Conservation (phyloP, 306 rosid species). For the Abrus pulchellus region DNA sequence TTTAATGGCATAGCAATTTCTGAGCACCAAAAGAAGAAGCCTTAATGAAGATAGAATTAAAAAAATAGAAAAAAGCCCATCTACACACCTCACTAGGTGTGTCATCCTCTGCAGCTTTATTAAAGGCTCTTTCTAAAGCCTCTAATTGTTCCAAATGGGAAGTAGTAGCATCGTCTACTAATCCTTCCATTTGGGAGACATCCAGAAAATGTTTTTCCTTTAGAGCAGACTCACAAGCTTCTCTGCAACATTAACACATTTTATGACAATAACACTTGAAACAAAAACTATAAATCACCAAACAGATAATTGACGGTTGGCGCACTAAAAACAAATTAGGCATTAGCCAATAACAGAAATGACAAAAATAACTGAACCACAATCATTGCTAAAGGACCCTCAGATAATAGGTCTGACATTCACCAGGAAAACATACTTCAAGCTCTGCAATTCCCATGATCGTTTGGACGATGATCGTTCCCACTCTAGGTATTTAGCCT, state of each 20-base stretch:
- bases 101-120: slow-evolving; percentile 71
- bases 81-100: slow-evolving; percentile 68
- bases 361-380: slow-evolving; percentile 13
- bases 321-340: background rate
- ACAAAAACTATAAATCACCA: slow-evolving; percentile 4
- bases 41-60: background rate
- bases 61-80: slow-evolving; percentile 1
- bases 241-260: slow-evolving; percentile 50
- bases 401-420: slow-evolving; percentile 54
- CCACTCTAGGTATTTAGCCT: slow-evolving; percentile 91
- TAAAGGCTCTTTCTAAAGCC: slow-evolving; percentile 65
- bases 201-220: slow-evolving; percentile 51
- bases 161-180: slow-evolving; percentile 61
- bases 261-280: slow-evolving; percentile 21
- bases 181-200: slow-evolving; percentile 62
- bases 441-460: slow-evolving; percentile 83
- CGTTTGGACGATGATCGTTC: slow-evolving; percentile 69
- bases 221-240: slow-evolving; percentile 58
- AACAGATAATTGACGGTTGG: background rate
- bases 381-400: slow-evolving; percentile 35
- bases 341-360: slow-evolving; percentile 18
- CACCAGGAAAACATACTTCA: slow-evolving; percentile 66
- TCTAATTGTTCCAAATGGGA: slow-evolving; percentile 61
- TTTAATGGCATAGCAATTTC: slow-evolving; percentile 18
- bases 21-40: background rate